Base-by-base conservation (phyloP, 2,329 filamentous ascomycete genomes). In the Sarocladium brachiariae region DNA sequence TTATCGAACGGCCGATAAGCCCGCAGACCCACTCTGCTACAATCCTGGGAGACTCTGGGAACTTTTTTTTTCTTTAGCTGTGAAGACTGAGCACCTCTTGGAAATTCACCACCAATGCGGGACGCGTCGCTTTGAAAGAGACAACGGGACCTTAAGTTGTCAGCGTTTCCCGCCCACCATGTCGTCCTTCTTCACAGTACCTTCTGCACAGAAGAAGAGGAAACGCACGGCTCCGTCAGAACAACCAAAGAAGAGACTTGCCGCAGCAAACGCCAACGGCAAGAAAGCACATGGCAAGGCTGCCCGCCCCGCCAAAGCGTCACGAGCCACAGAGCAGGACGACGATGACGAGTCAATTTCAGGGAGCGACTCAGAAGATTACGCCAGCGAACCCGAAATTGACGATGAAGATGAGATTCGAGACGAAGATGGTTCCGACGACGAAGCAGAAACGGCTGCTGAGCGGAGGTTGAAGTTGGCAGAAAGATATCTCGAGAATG, bases 151-250 rank as follows among this genome's bases (percentile, higher is more conserved):
- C 19, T 24, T 13, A 5, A 18, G 35, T 47, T 47, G 11, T 23
- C 43, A 47, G 43, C 43, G 24, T 33, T n/a, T 31, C 43, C 33
- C 27, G 31, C 30, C 61, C 59, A 73, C 57, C 58, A 95, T 95
- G 91, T 95, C 92, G 62, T 96, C 91, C 34, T 99, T 97, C 71
- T 99, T 99, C 71, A 96, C 91, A 49, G 75, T 86, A 34, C 90
- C 93, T 5, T 86, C 87, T 35, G 86, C 87, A 48, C 86, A 92
- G 63, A 89, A 88, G 73, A 97, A 97, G 78, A 79, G 93, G 61
- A 97, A 97, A 76, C 80, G 91, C 54, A 62, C 73, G 6, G 67
- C 72, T 51, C 75, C 76, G 23, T 63, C 72, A 14, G 76, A 81
- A 48, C 68, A 67, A 5, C 77, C 81, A 2, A 83, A 83, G 66